Evolutionary conservation across 805 yeast genomes (phyloP), one percentile per base, ranked within the genome.

Genomic region (Ogataea naganishii): DNA sequence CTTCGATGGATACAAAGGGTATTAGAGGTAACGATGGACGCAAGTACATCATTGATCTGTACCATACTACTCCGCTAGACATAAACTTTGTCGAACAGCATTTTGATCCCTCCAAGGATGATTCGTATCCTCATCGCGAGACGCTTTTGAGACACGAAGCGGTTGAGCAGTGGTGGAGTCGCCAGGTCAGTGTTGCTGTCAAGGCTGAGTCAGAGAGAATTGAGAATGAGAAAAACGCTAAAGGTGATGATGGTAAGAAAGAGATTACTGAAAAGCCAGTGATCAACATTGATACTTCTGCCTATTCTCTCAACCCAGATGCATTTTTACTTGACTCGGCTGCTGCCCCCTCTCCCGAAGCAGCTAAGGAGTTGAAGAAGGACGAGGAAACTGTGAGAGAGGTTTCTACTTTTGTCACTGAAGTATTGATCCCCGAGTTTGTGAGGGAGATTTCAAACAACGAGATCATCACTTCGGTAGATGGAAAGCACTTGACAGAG

Each of bases 111-210:
- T 58, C 53, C 3, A 38, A 51, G 5, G 65, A 53, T n/a, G 51
- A 54, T n/a, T 64, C 73, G 8, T 88, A 86, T 50, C 95, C 96
- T 12, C 96, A 85, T 49, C 71, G 73, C 39, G 83, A 85, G 56
- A 66, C 81, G 10, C 69, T 81, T 16, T 47, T 89, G 26, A 77
- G 97, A 59, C 76, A 75, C 40, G 97, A 89, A 58, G 92, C 95
- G 12, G 74, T 89, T 27, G 89, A 78, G 42, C 83, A 77, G 44
- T 89, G 95, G 96, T 84, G 92, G 79, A 72, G 71, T 47, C 56
- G 73, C 35, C 73, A 78, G 48, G 68, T 80, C 3, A 70, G 80
- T 11, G 62, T 60, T 14, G 62, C 63, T 27, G 51, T 75, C 38
- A 66, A 66, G 35, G 57, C 49, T 1, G 73, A 72, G 44, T 60